A percentile compares a stretch with the other conserved stretches of the same genome.
Evolutionary conservation across 1,284 basidiomycete genomes (phyloP).

Genomic region (Ustilago trichophora): DNA sequence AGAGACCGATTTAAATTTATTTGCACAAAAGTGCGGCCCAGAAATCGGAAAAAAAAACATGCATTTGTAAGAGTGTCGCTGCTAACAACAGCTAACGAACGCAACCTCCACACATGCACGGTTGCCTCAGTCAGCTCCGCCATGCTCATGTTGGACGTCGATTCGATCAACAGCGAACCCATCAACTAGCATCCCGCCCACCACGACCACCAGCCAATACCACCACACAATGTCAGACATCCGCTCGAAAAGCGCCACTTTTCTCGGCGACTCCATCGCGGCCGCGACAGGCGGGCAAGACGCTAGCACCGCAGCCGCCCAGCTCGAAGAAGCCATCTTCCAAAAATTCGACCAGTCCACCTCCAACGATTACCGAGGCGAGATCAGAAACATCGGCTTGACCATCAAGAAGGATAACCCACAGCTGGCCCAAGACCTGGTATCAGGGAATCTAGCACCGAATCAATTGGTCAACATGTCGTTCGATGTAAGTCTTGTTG

Average conservation of each 20-base stretch:
- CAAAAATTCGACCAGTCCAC: slow-evolving; percentile 28
- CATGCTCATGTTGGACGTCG: not conserved
- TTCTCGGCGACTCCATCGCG: slow-evolving; percentile 32
- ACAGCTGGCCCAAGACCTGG: slow-evolving; percentile 25
- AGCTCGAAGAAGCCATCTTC: slow-evolving; percentile 35
- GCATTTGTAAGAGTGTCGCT: too few relatives aligned
- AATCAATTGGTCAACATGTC: slow-evolving; percentile 31
- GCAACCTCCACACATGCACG: slow-evolving; percentile 19
- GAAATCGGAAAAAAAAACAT: too few relatives aligned
- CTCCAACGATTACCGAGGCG: slow-evolving; percentile 38
- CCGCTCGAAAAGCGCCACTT: slow-evolving; percentile 27
- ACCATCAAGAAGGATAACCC: slow-evolving; percentile 46
- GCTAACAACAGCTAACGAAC: too few relatives aligned
- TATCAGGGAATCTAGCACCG: slow-evolving; percentile 2
- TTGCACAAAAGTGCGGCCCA: too few relatives aligned
- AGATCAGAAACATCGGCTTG: slow-evolving; percentile 34
- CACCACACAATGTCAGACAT: slow-evolving; percentile 29
- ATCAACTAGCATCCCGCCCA: not conserved
- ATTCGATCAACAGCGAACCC: not conserved
- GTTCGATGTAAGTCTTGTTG: slow-evolving; percentile 24
- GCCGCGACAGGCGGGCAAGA: slow-evolving; percentile 21
- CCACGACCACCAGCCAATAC: not conserved
- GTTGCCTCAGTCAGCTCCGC: slow-evolving; percentile 24
- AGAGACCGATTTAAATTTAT: too few relatives aligned
- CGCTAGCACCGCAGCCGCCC: slow-evolving; percentile 10